Base-by-base conservation (phyloP, 139 green algal genomes). In the Tetradesmus obliquus region DNA sequence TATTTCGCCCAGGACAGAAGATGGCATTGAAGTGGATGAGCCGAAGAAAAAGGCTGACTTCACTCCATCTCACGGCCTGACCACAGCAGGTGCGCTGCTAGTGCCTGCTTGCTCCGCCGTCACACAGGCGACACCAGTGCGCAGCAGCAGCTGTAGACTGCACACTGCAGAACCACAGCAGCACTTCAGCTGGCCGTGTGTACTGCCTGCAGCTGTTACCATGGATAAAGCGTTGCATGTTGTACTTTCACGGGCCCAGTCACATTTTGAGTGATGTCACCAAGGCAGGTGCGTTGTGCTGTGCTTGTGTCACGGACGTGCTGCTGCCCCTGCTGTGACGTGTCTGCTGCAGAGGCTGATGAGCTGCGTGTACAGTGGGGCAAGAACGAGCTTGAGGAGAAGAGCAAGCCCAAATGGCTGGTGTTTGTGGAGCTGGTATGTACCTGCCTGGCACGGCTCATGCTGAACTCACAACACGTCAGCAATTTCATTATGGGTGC, bases 331-430 rank as follows among this genome's bases (percentile, higher is more conserved):
- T 76, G 3, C 9, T 72, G 3, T 9, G 82, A n/a, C 51, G 45
- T 17, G n/a, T 5, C 6, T 82, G n/a, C n/a, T 82, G 91, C 95
- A 96, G 97, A 98, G 95, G 97, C 97, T 3, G 91, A 86, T 17
- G 24, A 82, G 20, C 94, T 97, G 51, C 91, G 97, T 5, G 17
- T 60, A 8, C 6, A 94, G n/a, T 95, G 93, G 66, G 97, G 97
- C 22, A 90, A 88, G 71, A 98, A 98, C 55, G 95, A 98, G 94
- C 94, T 98, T 45, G 88, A 94, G 83, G 96, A 98, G 94, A 98
- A 98, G 95, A 84, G 58, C 4, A 93, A 76, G 12, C 94, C 93
- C 72, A 94, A 91, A 24, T 95, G 94, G 93, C 80, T 97, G 12
- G 93, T 96, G 32, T 97, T 95, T 82, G 69, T 96, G 1, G 92